phyloP scores from a whole-genome alignment of 768 basidiomycete species.

The Tylopilus felleus region DNA sequence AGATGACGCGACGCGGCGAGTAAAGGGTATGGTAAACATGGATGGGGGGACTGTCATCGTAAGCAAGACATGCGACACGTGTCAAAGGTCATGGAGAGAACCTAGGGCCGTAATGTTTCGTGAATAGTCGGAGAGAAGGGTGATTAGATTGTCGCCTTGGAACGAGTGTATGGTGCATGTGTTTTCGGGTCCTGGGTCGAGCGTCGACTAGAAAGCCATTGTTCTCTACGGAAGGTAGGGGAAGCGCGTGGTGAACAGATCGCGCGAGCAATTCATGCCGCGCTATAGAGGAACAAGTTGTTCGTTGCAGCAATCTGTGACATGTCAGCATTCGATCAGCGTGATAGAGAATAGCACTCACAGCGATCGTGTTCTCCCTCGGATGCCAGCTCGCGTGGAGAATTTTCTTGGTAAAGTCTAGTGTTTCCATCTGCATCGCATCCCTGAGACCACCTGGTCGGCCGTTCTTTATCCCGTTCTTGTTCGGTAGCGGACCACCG shows the following conservation, averaged over 20 bases:
- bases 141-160: constrained; percentile 28
- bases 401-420: constrained; percentile 98
- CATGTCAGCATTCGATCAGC: constrained; percentile 6
- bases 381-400: constrained; percentile 98
- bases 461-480: constrained; percentile 72
- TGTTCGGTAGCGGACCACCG: constrained; percentile 76
- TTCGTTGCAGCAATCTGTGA: constrained; percentile 84
- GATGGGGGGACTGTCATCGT: constrained; percentile 26
- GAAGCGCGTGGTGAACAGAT: background rate
- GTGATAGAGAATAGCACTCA: constrained; percentile 39
- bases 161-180: constrained; percentile 18
- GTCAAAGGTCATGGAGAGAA: constrained; percentile 11
- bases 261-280: constrained; percentile 34
- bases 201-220: constrained; percentile 9
- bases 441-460: constrained; percentile 70
- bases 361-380: constrained; percentile 95
- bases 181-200: constrained; percentile 12
- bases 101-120: constrained; percentile 23
- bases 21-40: constrained; percentile 31
- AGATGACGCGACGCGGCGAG: constrained; percentile 28
- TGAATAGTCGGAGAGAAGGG: constrained; percentile 16
- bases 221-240: constrained; percentile 12
- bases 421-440: constrained; percentile 79
- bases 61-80: constrained; percentile 30
- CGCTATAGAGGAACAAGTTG: constrained; percentile 34